Conservation (phyloP, 1,284 basidiomycete species). For the Cryptococcus sp. region DNA sequence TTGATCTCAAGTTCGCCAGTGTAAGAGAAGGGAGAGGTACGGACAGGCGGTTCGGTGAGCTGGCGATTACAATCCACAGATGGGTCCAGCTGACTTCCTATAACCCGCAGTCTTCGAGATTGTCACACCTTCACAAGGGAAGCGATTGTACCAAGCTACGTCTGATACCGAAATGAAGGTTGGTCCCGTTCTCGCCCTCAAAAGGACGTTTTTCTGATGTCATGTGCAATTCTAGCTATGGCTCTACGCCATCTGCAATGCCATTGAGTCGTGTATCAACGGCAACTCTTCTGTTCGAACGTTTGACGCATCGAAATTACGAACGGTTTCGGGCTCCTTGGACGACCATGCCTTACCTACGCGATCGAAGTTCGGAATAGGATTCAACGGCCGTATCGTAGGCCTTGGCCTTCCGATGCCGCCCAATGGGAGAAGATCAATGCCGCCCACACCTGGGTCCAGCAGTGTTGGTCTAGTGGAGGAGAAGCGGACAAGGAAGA, state of each 20-base stretch:
- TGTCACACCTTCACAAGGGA: slow-evolving; percentile 55
- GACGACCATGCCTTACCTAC: slow-evolving; percentile 38
- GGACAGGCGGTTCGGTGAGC: slow-evolving; percentile 50
- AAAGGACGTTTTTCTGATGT: slow-evolving; percentile 1
- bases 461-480: slow-evolving; percentile 1
- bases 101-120: slow-evolving; percentile 55
- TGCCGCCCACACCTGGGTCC: slow-evolving; percentile 33
- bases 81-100: neutral
- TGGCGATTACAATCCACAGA: too few species aligned
- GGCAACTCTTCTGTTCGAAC: slow-evolving; percentile 55
- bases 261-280: slow-evolving; percentile 59
- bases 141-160: slow-evolving; percentile 58
- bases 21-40: slow-evolving; percentile 53
- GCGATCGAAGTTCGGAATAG: slow-evolving; percentile 26
- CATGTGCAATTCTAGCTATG: slow-evolving; percentile 45
- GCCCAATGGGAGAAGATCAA: slow-evolving; percentile 27
- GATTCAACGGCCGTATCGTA: slow-evolving; percentile 17
- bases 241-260: slow-evolving; percentile 58
- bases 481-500: slow-evolving; percentile 30
- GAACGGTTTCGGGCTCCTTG: slow-evolving; percentile 34
- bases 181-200: slow-evolving; percentile 1
- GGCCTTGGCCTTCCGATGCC: slow-evolving; percentile 28
- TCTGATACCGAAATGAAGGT: slow-evolving; percentile 55
- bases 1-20: slow-evolving; percentile 54
- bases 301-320: slow-evolving; percentile 44